Evolutionary conservation across 176 grass and related monocot species (phyloP).

Genomic region (Triticum aestivum): IWGSC_CS_RefSeq_v2.1 NC_057796.1:368954249-368954748

Average conservation of each 20-base stretch:
- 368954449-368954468: neutral
- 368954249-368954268: neutral
- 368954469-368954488: neutral
- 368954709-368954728: too few relatives aligned
- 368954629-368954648: neutral
- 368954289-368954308: neutral
- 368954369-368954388: neutral
- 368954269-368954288: conserved; percentile 8
- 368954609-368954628: neutral
- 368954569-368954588: conserved; percentile 7
- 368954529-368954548: neutral
- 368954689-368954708: too few relatives aligned
- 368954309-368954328: conserved; percentile 17
- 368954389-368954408: neutral
- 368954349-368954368: conserved; percentile 23
- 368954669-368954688: neutral
- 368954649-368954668: too few relatives aligned
- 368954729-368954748: too few relatives aligned
- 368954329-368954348: neutral
- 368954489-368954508: neutral
- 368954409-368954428: neutral
- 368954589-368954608: neutral
- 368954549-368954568: neutral
- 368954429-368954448: too few relatives aligned
- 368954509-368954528: neutral